A percentile compares a stretch with the other conserved stretches of the same genome.
phyloP scores from a whole-genome alignment of 2,329 filamentous ascomycete species.

The Neofusicoccum kwambonambiense region DNA sequence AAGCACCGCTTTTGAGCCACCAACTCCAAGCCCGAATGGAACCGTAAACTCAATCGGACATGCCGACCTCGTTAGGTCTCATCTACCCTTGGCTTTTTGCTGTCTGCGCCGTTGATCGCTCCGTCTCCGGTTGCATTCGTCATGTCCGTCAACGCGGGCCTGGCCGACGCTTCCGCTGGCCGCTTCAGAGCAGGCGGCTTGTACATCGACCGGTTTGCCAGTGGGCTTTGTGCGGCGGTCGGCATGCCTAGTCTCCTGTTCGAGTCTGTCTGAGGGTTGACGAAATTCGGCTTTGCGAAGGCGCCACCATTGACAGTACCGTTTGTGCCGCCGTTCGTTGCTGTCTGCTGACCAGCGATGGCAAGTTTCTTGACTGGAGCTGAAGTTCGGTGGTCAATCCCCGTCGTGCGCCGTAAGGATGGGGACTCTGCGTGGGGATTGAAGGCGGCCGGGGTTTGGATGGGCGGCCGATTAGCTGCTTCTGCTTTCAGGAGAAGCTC shows the following conservation, averaged over 20 bases:
- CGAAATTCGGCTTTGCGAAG: constrained; percentile 38
- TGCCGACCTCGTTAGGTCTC: constrained; percentile 20
- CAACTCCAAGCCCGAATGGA: neutral
- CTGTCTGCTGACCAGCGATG: constrained; percentile 9
- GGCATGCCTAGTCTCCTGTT: constrained; percentile 52
- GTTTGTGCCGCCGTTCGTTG: neutral
- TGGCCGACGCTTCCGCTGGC: constrained; percentile 22
- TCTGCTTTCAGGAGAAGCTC: constrained; percentile 39
- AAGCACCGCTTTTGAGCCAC: neutral
- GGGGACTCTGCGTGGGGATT: constrained; percentile 57
- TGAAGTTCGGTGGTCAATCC: constrained; percentile 77
- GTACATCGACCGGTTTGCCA: constrained; percentile 45
- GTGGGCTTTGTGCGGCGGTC: constrained; percentile 41
- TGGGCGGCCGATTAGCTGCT: constrained; percentile 27
- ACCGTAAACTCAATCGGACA: neutral
- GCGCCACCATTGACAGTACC: neutral
- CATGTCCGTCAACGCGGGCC: constrained; percentile 44
- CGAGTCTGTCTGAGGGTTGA: constrained; percentile 49
- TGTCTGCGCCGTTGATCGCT: constrained; percentile 37
- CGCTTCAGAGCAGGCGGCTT: constrained; percentile 40
- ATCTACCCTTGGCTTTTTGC: constrained; percentile 15
- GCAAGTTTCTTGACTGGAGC: constrained; percentile 57
- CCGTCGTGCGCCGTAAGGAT: constrained; percentile 84
- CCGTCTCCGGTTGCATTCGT: constrained; percentile 41
- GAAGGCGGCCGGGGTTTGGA: constrained; percentile 38